These are phyloP conservation scores for Hippophae gyantsensis DNA, from an alignment of 306 rosid genomes.

Conservation along the genomic window DNA sequence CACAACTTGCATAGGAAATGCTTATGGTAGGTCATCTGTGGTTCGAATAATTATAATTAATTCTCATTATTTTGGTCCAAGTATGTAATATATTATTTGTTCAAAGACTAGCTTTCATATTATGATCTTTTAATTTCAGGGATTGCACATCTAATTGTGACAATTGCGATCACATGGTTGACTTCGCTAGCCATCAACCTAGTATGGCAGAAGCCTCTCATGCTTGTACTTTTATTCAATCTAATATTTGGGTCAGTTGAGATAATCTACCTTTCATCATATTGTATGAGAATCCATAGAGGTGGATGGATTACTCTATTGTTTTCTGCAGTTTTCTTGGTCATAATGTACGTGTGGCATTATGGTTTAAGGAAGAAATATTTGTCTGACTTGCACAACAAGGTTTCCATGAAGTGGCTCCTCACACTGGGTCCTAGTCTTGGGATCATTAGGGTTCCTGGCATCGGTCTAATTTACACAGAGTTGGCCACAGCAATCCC, in stretches of 20 bases:
- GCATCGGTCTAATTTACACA: conserved; percentile 86
- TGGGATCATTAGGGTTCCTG: conserved; percentile 90
- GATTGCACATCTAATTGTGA: conserved; percentile 44
- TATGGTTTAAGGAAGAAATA: conserved; percentile 75
- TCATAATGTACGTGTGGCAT: conserved; percentile 80
- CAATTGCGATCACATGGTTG: conserved; percentile 60
- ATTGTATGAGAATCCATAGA: conserved; percentile 46
- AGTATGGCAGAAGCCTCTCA: conserved; percentile 58
- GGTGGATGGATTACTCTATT: conserved; percentile 84
- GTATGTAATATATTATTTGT: not conserved
- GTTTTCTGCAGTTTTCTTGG: conserved; percentile 44
- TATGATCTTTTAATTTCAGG: conserved; percentile 41
- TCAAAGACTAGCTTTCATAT: not conserved
- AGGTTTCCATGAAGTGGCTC: conserved; percentile 75
- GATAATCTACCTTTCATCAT: conserved; percentile 59
- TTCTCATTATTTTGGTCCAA: not conserved
- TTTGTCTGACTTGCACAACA: conserved; percentile 67
- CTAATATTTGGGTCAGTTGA: conserved; percentile 56
- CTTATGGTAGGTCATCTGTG: conserved; percentile 50
- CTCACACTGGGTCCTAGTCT: conserved; percentile 80
- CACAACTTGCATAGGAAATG: conserved; percentile 40
- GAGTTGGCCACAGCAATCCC: conserved; percentile 82
- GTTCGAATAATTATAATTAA: not conserved
- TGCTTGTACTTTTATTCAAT: conserved; percentile 43
- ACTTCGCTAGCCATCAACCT: conserved; percentile 61